Evolutionary conservation across 2,329 filamentous ascomycete species (phyloP).

Genomic region (Didymella exigua): DNA sequence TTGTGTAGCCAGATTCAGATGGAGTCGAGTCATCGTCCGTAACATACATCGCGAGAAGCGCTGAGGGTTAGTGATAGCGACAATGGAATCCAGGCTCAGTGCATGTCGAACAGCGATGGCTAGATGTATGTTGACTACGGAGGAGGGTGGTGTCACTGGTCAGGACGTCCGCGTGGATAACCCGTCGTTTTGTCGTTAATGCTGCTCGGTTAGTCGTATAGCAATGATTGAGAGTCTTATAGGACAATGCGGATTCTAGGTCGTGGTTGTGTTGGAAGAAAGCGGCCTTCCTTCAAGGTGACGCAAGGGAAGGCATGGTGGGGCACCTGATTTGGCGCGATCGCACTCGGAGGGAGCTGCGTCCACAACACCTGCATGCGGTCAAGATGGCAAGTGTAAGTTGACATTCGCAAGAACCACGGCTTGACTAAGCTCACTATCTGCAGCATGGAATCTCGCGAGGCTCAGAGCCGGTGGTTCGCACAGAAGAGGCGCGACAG

Average conservation of each 20-base stretch:
- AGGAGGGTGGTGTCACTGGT: conserved; percentile 1
- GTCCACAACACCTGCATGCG: conserved; percentile 14
- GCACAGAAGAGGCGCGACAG: conserved; percentile 71
- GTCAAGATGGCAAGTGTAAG: conserved; percentile 50
- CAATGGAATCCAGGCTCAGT: conserved; percentile 11
- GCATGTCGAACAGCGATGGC: conserved; percentile 35
- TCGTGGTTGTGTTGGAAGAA: conserved; percentile 17
- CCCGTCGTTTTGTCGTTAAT: conserved; percentile 31
- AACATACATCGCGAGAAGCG: conserved; percentile 29
- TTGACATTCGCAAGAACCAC: background rate
- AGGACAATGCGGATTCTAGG: conserved; percentile 27
- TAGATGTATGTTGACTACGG: conserved; percentile 8
- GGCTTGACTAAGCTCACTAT: conserved; percentile 22
- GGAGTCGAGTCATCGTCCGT: conserved; percentile 24
- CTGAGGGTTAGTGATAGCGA: conserved; percentile 10
- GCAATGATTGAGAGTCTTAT: conserved; percentile 29
- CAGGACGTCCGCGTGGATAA: conserved; percentile 5
- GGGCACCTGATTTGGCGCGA: conserved; percentile 35
- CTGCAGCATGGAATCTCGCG: conserved; percentile 83
- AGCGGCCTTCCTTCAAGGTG: conserved; percentile 23
- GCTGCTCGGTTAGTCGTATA: conserved; percentile 44
- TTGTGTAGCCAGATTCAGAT: conserved; percentile 28
- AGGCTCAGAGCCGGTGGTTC: conserved; percentile 55
- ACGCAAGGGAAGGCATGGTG: conserved; percentile 34
- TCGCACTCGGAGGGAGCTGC: conserved; percentile 23